Base-by-base conservation (phyloP, 441 rosid species). In the Pelargonium cotyledonis region DNA sequence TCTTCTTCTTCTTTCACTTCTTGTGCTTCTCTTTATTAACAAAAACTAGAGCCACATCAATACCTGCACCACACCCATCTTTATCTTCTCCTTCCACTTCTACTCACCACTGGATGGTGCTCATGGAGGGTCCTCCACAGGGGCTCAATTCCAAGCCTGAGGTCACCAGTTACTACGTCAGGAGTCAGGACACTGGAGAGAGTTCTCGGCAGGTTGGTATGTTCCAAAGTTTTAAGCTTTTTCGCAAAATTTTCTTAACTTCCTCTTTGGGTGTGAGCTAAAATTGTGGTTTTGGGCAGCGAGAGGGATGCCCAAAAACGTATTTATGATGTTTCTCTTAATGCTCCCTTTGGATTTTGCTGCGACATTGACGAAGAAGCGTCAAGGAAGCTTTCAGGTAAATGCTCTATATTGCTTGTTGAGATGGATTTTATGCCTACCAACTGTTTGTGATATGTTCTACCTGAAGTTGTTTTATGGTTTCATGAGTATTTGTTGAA, bases 231-330 rank as follows among this genome's bases (percentile, higher is more conserved):
- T 62, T 18, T 21, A 38, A 8, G 57, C 10, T 12, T 1, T 1
- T 38, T 53, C 21, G 43, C 15, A 1, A 44, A n/a, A n/a, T n/a
- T n/a, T n/a, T n/a, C n/a, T n/a, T n/a, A n/a, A n/a, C n/a, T n/a
- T n/a, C n/a, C n/a, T n/a, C n/a, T n/a, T 76, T 73, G 4, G 14
- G 16, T 38, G 38, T 65, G 11, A 35, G 3, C 47, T 23, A 62
- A 49, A 3, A 60, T 71, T 75, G 7, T 73, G 19, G 53, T 72
- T 72, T 51, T 65, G 14, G 63, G 18, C 75, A 91, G 92, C 71
- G 80, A 84, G 75, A 81, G 75, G 47, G 91, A 89, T 78, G 97
- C 97, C 65, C 91, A 90, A 69, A 81, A 80, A 85, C 78, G 88
- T 78, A 84, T 90, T 51, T 92, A 89, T 58, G 82, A 87, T 76